Evolutionary conservation across 768 basidiomycete species (phyloP), one percentile per base, ranked within the genome.

Genomic region (Pleurotus platypus): DNA sequence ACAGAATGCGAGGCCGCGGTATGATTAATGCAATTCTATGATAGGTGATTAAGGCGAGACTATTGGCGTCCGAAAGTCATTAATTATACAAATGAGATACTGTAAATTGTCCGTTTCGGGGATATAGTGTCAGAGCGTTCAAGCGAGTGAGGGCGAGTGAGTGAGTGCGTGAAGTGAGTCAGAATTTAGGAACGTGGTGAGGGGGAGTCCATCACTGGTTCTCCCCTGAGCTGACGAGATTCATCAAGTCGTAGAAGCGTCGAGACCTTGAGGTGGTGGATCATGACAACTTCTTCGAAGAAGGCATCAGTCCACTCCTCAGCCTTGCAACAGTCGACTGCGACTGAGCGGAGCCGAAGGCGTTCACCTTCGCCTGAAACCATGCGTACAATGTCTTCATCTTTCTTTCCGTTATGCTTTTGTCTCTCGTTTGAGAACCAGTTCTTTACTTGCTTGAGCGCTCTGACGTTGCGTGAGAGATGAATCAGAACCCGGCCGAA

Each of bases 361-460:
- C 72, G 69, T 45, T 75, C 71, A 35, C 71, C 72, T 46, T 71
- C 63, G 57, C 72, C 74, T 22, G 66, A 65, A 57, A 70, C 66
- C 61, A 69, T 69, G 62, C 65, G 67, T 18, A 74, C 51, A 20
- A 69, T 67, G 26, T 76, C 67, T 62, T 71, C 72, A 11, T 70
- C 63, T 59, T 68, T 66, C 58, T 61, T 64, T 46, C 48, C 49
- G 20, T 43, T 71, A 47, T 72, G 71, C 59, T 77, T 77, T 62
- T 77, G 84, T 43, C 84, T 76, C 68, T 84, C 78, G 67, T 86
- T 86, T 4, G 82, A 83, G 58, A 86, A 86, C 84, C 84, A 86
- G 60, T 84, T 84, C 69, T 82, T 84, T 55, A 85, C 78, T 67
- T 84, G 83, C 62, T 78, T 79, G 63, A 81, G 82, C 48, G 82